These are phyloP conservation scores for Colletotrichum sp. DNA, from an alignment of 2,329 filamentous ascomycete genomes.

Conservation along the genomic window DNA sequence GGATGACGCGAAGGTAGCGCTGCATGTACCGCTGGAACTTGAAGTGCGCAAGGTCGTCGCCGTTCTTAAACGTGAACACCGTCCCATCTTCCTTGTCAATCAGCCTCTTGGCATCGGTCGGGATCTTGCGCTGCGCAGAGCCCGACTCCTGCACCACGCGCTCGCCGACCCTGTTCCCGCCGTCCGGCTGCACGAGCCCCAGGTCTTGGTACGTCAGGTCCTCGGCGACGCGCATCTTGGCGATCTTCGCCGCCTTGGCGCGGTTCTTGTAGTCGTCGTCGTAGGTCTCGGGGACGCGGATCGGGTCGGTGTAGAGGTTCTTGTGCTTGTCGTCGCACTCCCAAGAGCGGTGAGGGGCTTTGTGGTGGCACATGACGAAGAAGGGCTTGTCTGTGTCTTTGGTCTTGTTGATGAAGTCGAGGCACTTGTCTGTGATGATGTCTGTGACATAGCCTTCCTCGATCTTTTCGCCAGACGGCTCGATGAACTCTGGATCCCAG, in stretches of 20 bases:
- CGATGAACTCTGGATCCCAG: constrained; percentile 55
- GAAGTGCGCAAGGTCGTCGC: constrained; percentile 51
- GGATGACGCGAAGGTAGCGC: constrained; percentile 57
- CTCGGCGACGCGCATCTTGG: constrained; percentile 57
- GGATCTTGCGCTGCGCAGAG: constrained; percentile 30
- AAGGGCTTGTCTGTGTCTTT: constrained; percentile 46
- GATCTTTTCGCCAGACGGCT: constrained; percentile 33
- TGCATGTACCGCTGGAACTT: constrained; percentile 64
- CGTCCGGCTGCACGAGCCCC: constrained; percentile 52
- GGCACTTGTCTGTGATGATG: constrained; percentile 55
- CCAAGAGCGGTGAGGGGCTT: constrained; percentile 59
- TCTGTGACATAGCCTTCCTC: constrained; percentile 54
- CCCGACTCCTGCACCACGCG: constrained; percentile 30
- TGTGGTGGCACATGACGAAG: constrained; percentile 63
- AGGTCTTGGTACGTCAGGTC: constrained; percentile 58
- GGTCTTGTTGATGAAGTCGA: constrained; percentile 42
- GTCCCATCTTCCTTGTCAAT: constrained; percentile 51
- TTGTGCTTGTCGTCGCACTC: constrained; percentile 55
- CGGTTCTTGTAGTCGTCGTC: constrained; percentile 60
- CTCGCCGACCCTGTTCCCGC: constrained; percentile 43
- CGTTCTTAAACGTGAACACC: constrained; percentile 48
- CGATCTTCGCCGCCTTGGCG: constrained; percentile 50
- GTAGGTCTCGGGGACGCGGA: constrained; percentile 55
- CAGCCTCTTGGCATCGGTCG: constrained; percentile 30
- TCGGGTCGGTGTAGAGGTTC: constrained; percentile 49